A percentile compares a stretch with the other conserved stretches of the same genome.
These are phyloP conservation scores for Skeletonema tropicum DNA, from an alignment of 108 stramenopile genomes.

Conservation along the genomic window DNA sequence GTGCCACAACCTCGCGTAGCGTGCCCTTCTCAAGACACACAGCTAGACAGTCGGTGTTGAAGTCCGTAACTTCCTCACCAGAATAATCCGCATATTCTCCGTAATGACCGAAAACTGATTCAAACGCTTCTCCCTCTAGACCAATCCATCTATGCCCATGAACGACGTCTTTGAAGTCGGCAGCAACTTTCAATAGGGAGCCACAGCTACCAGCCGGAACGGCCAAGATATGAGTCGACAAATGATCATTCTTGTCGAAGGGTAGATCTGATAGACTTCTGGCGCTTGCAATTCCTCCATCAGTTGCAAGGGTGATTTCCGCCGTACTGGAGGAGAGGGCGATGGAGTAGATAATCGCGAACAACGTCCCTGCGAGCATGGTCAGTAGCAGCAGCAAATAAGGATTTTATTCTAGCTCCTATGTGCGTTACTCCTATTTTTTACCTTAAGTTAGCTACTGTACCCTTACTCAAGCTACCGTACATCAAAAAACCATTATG, in stretches of 20 bases:
- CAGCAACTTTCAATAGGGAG: constrained; percentile 8
- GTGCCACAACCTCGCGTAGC: constrained; percentile 20
- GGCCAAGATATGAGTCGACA: constrained; percentile 45
- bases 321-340: too few relatives aligned
- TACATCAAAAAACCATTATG: too few relatives aligned
- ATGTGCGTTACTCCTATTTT: too few relatives aligned
- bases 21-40: constrained; percentile 56
- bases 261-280: constrained; percentile 28
- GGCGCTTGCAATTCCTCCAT: too few relatives aligned
- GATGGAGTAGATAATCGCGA: too few relatives aligned
- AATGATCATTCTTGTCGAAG: constrained; percentile 51
- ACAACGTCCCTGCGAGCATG: too few relatives aligned
- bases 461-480: too few relatives aligned
- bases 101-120: neutral
- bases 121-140: constrained; percentile 35
- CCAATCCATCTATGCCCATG: neutral
- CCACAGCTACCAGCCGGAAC: constrained; percentile 44
- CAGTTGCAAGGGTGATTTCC: too few relatives aligned
- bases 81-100: neutral
- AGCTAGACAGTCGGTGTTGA: constrained; percentile 32
- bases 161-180: too few relatives aligned
- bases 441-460: too few relatives aligned
- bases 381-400: too few relatives aligned
- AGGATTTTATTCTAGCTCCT: too few relatives aligned
- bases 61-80: neutral